Evolutionary conservation across 2,329 filamentous ascomycete genomes (phyloP).

Genomic region (Ophiostoma sp.): DNA sequence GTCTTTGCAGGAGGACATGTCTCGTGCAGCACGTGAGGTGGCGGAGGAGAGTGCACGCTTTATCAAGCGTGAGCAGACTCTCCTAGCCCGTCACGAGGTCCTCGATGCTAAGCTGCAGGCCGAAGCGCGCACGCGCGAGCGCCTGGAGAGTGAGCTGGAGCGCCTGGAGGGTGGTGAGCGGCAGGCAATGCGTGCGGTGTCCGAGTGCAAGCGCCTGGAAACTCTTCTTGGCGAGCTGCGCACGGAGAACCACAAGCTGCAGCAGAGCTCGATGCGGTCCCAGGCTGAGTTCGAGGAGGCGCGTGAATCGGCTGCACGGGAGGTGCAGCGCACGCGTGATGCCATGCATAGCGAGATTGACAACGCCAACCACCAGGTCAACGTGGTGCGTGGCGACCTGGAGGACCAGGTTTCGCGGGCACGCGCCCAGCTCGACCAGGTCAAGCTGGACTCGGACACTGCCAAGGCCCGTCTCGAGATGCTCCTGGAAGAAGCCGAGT

Average conservation of each 20-base stretch:
- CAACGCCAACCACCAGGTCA: constrained; percentile 76
- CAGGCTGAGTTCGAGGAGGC: constrained; percentile 82
- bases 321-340: constrained; percentile 74
- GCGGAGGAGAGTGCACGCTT: constrained; percentile 75
- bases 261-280: constrained; percentile 61
- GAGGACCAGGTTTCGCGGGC: constrained; percentile 71
- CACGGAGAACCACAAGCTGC: constrained; percentile 65
- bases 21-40: constrained; percentile 68
- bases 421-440: constrained; percentile 69
- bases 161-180: constrained; percentile 59
- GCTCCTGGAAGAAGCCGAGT: constrained; percentile 73
- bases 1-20: constrained; percentile 82
- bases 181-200: constrained; percentile 58
- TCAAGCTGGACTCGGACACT: constrained; percentile 73
- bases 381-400: constrained; percentile 72
- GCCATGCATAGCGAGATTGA: constrained; percentile 79
- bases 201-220: constrained; percentile 58
- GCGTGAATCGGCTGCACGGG: constrained; percentile 68
- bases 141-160: constrained; percentile 61
- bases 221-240: constrained; percentile 50
- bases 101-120: constrained; percentile 71
- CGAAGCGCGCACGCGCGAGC: constrained; percentile 64
- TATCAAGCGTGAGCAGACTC: constrained; percentile 71
- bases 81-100: constrained; percentile 72
- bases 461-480: constrained; percentile 76